Base-by-base conservation (phyloP, 345 rosid species). In the Lumnitzera racemosa region DNA sequence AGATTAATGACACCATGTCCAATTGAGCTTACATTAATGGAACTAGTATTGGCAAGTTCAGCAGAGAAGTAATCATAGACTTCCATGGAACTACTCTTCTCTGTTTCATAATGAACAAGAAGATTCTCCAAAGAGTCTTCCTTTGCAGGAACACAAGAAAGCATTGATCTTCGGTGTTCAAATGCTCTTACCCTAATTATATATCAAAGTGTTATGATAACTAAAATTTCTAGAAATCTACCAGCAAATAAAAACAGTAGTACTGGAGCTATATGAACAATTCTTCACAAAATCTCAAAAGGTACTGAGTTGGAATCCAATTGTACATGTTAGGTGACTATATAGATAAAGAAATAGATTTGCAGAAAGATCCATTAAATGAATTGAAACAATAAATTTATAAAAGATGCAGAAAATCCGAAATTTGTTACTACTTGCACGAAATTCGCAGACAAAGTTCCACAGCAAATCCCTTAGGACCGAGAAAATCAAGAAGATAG, bases 401-500 rank as follows among this genome's bases (percentile, higher is more conserved):
- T 49, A 31, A 51, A 56, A n/a, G 12, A 57, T 13, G 23, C 36
- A 5, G 61, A 12, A 5, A 57, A 15, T 16, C 15, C 14, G 31
- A 14, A 59, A 60, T 36, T n/a, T 60, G 27, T 51, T 66, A 85
- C 76, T 84, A 89, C 96, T 82, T 75, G 86, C 94, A 83, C 47
- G 25, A 55, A 51, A 71, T 65, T 55, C 57, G 71, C 56, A 54
- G 73, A 3, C 69, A 68, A 58, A 80, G 69, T 55, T 67, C 46
- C 4, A 64, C 25, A 47, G 74, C 74, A 60, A 85, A 85, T 13
- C 87, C 90, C 36, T 56, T 70, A 0, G 91, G 87, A 57, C 82
- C 86, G 23, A 84, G 55, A 61, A 87, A 83, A 74, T 90, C 96
- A 20, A 90, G 90, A 15, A 90, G 78, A 69, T 82, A 84, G 64